A percentile compares a stretch with the other conserved stretches of the same genome.
Conservation (phyloP, 2,329 filamentous ascomycete species). For the Leptosphaerulina australis region DNA sequence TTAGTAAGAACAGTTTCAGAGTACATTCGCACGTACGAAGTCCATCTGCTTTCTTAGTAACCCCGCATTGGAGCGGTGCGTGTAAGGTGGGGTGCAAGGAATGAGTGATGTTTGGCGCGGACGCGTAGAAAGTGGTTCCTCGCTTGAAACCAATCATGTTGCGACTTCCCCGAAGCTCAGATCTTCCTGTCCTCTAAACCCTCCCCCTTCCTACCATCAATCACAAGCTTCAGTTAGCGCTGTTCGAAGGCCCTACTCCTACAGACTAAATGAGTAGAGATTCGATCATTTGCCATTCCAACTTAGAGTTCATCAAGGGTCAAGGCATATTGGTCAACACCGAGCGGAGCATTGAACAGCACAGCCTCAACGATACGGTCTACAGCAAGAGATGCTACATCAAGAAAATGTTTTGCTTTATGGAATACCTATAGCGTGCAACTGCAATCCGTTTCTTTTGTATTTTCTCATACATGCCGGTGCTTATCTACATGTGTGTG, state of each 20-base stretch:
- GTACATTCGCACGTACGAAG: slow-evolving; percentile 26
- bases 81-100: slow-evolving; percentile 26
- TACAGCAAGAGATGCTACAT: too few relatives aligned
- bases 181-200: background rate
- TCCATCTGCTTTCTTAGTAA: slow-evolving; percentile 33
- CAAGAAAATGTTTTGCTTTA: too few relatives aligned
- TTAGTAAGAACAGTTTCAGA: slow-evolving; percentile 22
- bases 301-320: too few relatives aligned
- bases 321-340: too few relatives aligned
- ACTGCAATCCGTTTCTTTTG: too few relatives aligned
- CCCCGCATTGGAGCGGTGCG: slow-evolving; percentile 34
- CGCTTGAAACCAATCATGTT: slow-evolving; percentile 19
- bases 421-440: too few relatives aligned
- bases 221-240: background rate
- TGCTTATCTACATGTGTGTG: too few relatives aligned
- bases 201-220: background rate
- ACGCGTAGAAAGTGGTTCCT: slow-evolving; percentile 10
- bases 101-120: slow-evolving; percentile 16
- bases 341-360: too few relatives aligned
- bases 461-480: too few relatives aligned
- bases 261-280: background rate
- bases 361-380: too few relatives aligned
- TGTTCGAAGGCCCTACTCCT: too few relatives aligned
- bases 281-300: background rate
- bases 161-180: slow-evolving; percentile 12